Evolutionary conservation across 1,284 basidiomycete species (phyloP).

Genomic region (Phlebopus sp.): DNA sequence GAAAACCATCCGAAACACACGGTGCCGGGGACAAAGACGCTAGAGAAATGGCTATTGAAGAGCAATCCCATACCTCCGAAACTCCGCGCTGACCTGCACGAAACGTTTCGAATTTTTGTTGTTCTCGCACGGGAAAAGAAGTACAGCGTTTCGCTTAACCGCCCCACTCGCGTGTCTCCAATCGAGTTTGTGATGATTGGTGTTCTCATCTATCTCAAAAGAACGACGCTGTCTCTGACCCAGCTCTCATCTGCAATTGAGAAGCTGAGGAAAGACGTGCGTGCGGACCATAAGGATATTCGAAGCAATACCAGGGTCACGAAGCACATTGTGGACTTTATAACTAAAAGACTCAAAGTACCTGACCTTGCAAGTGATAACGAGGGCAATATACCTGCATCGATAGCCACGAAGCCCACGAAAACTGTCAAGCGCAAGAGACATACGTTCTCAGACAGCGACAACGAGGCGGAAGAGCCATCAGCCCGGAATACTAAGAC

Average conservation of each 20-base stretch:
- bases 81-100: conserved; percentile 33
- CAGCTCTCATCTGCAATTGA: conserved; percentile 43
- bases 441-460: conserved; percentile 23
- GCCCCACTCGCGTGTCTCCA: conserved; percentile 42
- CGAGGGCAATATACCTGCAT: conserved; percentile 25
- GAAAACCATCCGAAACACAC: conserved; percentile 31
- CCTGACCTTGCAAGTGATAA: conserved; percentile 32
- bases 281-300: conserved; percentile 40
- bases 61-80: conserved; percentile 27
- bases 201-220: conserved; percentile 40
- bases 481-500: conserved; percentile 14
- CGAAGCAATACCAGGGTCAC: conserved; percentile 41
- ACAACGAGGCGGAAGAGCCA: conserved; percentile 12
- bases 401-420: conserved; percentile 8
- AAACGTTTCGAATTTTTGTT: conserved; percentile 44
- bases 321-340: conserved; percentile 40
- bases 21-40: conserved; percentile 31
- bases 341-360: conserved; percentile 33
- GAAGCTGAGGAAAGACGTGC: conserved; percentile 42
- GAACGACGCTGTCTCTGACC: conserved; percentile 35
- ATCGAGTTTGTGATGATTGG: conserved; percentile 49
- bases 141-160: conserved; percentile 38
- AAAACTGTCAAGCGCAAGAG: conserved; percentile 30
- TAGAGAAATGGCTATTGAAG: conserved; percentile 43
- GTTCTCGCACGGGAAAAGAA: conserved; percentile 36